Base-by-base conservation (phyloP, 2,329 filamentous ascomycete species). In the Colletotrichum destructivum region DNA sequence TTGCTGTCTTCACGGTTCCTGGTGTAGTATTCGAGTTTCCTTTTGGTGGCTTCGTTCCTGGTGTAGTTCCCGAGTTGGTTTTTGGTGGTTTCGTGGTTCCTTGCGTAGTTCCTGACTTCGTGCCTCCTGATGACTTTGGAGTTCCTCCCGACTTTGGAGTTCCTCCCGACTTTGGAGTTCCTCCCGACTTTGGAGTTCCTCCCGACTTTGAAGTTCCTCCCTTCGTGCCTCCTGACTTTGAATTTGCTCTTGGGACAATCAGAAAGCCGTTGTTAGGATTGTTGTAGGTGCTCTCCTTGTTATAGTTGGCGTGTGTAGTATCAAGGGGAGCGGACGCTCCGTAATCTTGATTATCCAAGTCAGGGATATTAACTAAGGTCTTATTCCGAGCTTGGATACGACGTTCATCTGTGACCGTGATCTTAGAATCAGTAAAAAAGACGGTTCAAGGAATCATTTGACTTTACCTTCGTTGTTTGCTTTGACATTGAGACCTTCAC, bases 281-380 rank as follows among this genome's bases (percentile, higher is more conserved):
- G 49, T 52, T 52, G 49, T 52, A 18, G 16, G 49, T 52, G n/a
- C 23, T 52, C 23, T 26, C 21, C 23, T 52, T 52, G 49, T 52
- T 26, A 16, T 52, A 52, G 23, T 52, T 26, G 21, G 26, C 21
- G 42, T 44, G 42, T 18, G 15, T 44, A 44, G 12, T 13, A 16
- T 44, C 15, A 16, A 44, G 13, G 16, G 42, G 42, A 44, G 42
- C 15, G 8, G 21, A 26, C 8, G 49, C n/a, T 6, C 49, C 49
- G 49, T 21, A 21, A 52, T 52, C 23, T 52, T 52, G 21, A 31
- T 52, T 31, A 15, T 52, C 21, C 13, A 31, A 26, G n/a, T 52
- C 49, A 52, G 26, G 49, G 49, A 52, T 21, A 52, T 52, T 23
- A 26, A 52, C n/a, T 7, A 52, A 9, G 49, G 23, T 18, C 21